phyloP scores from a whole-genome alignment of 306 rosid species.

The Purshia tridentata region DNA sequence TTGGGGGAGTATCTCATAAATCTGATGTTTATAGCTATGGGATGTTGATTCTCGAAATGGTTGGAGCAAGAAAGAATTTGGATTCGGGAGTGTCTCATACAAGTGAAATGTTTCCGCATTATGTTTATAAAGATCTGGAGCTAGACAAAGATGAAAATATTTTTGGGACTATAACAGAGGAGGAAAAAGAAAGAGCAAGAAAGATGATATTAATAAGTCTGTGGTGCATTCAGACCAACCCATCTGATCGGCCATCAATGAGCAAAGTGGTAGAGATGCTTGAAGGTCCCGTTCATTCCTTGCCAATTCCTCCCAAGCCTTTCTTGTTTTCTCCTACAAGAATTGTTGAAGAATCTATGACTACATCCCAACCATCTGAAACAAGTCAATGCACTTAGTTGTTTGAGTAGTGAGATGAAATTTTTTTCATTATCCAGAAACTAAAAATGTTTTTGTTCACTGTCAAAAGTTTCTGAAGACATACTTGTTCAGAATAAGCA shows the following conservation, averaged over 20 bases:
- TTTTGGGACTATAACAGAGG: neutral
- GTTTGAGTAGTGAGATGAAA: too few species aligned
- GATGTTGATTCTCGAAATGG: conserved; percentile 21
- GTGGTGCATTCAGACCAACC: conserved; percentile 41
- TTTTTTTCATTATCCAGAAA: too few species aligned
- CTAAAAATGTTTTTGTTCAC: too few species aligned
- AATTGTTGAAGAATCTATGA: neutral
- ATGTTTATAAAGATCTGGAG: neutral
- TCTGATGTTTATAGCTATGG: conserved; percentile 26
- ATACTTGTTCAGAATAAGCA: too few species aligned
- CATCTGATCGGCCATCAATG: conserved; percentile 40
- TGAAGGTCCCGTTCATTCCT: conserved; percentile 24
- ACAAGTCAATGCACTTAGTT: neutral
- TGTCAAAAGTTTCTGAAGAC: too few species aligned
- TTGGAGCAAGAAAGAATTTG: conserved; percentile 10
- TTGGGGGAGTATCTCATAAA: conserved; percentile 16
- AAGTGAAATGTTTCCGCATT: neutral
- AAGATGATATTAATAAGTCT: conserved; percentile 34
- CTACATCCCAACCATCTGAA: neutral
- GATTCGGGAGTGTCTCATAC: neutral
- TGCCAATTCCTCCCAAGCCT: conserved; percentile 43
- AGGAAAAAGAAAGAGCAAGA: conserved; percentile 30
- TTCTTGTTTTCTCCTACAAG: conserved; percentile 20
- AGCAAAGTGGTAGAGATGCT: conserved; percentile 41
- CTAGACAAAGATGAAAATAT: neutral